Evolutionary conservation across 148 eudicot genomes (phyloP).

Genomic region (Silene latifolia): DNA sequence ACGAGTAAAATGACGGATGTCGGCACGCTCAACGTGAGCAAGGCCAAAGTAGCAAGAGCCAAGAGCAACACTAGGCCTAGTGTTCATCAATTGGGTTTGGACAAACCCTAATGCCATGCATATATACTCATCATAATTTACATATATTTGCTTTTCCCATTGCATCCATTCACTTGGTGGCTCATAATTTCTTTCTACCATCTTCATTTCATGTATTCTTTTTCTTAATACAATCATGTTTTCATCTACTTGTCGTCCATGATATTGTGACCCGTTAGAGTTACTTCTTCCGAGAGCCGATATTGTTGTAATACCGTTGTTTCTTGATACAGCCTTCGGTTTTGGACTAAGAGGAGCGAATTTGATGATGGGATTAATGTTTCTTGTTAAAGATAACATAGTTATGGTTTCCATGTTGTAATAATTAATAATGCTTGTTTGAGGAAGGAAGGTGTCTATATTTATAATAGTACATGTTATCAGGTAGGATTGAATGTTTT

Average conservation of each 20-base stretch:
- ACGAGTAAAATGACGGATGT: slow-evolving; percentile 31
- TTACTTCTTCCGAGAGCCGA: slow-evolving; percentile 15
- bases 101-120: slow-evolving; percentile 35
- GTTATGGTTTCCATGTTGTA: slow-evolving; percentile 3
- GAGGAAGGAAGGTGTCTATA: not conserved
- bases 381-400: slow-evolving; percentile 10
- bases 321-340: not conserved
- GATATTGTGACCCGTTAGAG: slow-evolving; percentile 28
- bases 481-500: too few relatives aligned
- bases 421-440: too few relatives aligned
- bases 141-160: slow-evolving; percentile 50
- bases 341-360: slow-evolving; percentile 14
- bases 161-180: slow-evolving; percentile 47
- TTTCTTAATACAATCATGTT: slow-evolving; percentile 42
- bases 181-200: slow-evolving; percentile 35
- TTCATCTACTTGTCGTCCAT: slow-evolving; percentile 39
- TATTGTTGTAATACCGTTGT: not conserved
- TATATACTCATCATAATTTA: slow-evolving; percentile 32
- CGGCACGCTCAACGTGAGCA: slow-evolving; percentile 37
- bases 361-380: too few relatives aligned
- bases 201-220: slow-evolving; percentile 47
- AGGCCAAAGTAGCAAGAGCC: slow-evolving; percentile 35
- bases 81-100: slow-evolving; percentile 35
- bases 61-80: slow-evolving; percentile 44
- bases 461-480: not conserved